Evolutionary conservation across 495 filamentous ascomycete species (phyloP).

Genomic region (Xylaria flabelliformis): DNA sequence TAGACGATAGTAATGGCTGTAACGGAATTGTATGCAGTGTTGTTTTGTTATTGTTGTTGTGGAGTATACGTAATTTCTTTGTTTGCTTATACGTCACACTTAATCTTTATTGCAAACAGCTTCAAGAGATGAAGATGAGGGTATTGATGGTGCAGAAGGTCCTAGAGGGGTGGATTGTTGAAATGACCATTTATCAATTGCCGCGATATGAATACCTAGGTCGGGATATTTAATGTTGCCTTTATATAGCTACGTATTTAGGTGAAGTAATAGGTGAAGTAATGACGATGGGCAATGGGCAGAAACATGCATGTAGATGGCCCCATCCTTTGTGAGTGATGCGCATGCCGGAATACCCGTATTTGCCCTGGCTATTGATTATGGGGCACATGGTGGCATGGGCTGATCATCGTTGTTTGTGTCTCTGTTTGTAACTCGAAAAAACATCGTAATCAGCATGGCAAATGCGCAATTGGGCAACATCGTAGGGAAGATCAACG

Average conservation of each 20-base stretch:
- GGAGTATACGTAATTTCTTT: constrained; percentile 13
- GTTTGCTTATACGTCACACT: constrained; percentile 17
- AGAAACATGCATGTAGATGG: constrained; percentile 11
- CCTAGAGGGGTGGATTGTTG: no score
- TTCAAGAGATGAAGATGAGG: neutral
- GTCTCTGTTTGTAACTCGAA: neutral
- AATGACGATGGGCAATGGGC: constrained; percentile 20
- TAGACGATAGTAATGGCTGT: neutral
- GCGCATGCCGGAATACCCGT: constrained; percentile 10
- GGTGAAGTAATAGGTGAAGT: constrained; percentile 3
- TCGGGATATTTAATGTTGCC: neutral
- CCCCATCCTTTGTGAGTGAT: neutral
- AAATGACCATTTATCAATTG: neutral
- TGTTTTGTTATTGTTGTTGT: neutral
- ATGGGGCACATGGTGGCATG: neutral
- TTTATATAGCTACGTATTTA: neutral
- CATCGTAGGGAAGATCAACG: constrained; percentile 2
- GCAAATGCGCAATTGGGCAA: constrained; percentile 1
- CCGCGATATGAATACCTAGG: neutral
- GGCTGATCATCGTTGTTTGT: neutral
- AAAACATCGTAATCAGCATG: constrained; percentile 7
- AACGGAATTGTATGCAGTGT: neutral
- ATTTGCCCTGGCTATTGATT: neutral
- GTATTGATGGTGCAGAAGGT: neutral
- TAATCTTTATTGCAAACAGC: constrained; percentile 8